Evolutionary conservation across 2,329 filamentous ascomycete genomes (phyloP), one percentile per base, ranked within the genome.

Genomic region (Ophiostoma ulmi): DNA sequence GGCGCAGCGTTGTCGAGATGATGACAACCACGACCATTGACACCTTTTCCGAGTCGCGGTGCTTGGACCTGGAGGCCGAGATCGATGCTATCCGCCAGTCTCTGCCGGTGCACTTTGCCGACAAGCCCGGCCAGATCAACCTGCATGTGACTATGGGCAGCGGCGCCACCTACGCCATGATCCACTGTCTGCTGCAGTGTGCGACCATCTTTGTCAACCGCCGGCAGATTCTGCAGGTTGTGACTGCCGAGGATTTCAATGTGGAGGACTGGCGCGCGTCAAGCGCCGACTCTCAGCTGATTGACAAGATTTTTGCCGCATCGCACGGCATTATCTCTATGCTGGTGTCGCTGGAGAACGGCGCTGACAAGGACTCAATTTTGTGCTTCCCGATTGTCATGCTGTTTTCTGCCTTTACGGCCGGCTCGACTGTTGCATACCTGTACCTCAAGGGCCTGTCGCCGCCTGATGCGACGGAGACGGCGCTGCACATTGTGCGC

Each of bases 121-220:
- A 88, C 75, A 88, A 88, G 78, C 84, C 85, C 0, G 85, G 84
- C 55, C 86, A 88, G 78, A 86, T 88, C 76, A 86, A 84, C 75
- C 80, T 88, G 5, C 86, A 88, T 77, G 87, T 88, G 76, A 88
- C 86, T 26, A 88, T 88, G 86, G 86, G 86, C 48, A 87, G 86
- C 64, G 86, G 86, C 70, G 86, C 85, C 75, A 88, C 85, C 0
- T 88, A 86, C 76, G 86, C 86, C 73, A 87, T 88, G 84, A 82
- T 88, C 68, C 86, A 88, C 77, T 87, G 84, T 71, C 82, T 88
- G 31, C 80, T 88, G 26, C 86, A 88, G 76, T 88, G 85, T 75
- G 84, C 86, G 11, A 86, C 84, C 38, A 85, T 88, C 73, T 88
- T 88, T 76, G 84, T 88, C 66, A 86, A 87, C 76, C 85, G 86